These are phyloP conservation scores for Dothistroma septosporum DNA, from an alignment of 2,329 filamentous ascomycete species.

Conservation along the genomic window DNA sequence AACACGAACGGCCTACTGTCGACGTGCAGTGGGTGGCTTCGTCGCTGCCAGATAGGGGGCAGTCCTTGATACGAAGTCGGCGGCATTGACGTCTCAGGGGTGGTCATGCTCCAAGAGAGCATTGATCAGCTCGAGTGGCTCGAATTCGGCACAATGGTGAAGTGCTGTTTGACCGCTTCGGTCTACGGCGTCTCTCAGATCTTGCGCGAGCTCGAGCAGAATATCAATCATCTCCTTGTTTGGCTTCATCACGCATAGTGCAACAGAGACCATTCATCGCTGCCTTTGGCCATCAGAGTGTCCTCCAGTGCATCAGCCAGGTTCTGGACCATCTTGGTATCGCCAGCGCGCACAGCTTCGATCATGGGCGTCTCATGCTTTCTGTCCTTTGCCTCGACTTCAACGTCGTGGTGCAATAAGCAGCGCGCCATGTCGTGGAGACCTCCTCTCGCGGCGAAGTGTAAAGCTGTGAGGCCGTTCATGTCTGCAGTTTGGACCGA, in stretches of 20 bases:
- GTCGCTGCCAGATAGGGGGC: conserved; percentile 21
- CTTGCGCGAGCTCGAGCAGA: conserved; percentile 19
- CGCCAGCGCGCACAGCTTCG: conserved; percentile 18
- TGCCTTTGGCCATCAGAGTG: conserved; percentile 13
- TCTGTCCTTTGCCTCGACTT: conserved; percentile 15
- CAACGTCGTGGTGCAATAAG: conserved; percentile 19
- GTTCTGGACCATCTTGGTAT: conserved; percentile 14
- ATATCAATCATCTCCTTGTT: conserved; percentile 13
- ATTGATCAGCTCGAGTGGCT: conserved; percentile 11
- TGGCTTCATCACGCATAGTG: conserved; percentile 18
- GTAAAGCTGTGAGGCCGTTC: conserved; percentile 18
- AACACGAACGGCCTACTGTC: conserved; percentile 16
- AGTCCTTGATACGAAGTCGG: conserved; percentile 16
- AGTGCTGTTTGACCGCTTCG: conserved; percentile 19
- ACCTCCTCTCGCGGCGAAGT: conserved; percentile 17
- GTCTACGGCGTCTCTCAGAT: conserved; percentile 20
- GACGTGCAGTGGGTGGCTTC: conserved; percentile 11
- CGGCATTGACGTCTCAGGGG: conserved; percentile 17
- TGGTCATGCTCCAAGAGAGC: conserved; percentile 16
- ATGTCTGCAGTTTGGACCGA: conserved; percentile 17
- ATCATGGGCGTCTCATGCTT: conserved; percentile 19
- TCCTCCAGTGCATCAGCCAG: conserved; percentile 13
- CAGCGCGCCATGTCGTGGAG: conserved; percentile 19
- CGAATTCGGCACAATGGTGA: conserved; percentile 20
- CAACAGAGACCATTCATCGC: conserved; percentile 20